Conservation (phyloP, 2,329 filamentous ascomycete species). For the Metarhizium anisopliae region DNA sequence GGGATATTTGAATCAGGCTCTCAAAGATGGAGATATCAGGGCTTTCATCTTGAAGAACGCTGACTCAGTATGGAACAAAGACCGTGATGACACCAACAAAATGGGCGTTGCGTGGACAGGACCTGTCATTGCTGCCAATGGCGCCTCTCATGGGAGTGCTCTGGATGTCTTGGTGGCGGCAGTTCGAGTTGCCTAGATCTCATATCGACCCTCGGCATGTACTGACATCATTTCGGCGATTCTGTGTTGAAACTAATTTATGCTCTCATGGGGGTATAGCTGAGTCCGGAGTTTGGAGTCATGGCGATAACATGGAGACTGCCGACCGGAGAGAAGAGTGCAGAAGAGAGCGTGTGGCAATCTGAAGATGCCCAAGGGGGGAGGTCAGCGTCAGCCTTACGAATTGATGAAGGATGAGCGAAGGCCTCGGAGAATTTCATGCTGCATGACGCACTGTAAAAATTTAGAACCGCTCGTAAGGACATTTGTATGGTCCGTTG, state of each 20-base stretch:
- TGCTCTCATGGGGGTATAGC: not conserved
- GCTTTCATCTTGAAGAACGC: conserved; percentile 53
- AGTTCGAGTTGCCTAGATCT: conserved; percentile 26
- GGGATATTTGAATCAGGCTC: conserved; percentile 42
- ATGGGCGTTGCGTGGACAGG: conserved; percentile 60
- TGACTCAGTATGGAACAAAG: conserved; percentile 53
- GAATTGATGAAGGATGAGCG: too few relatives aligned
- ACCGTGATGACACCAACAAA: conserved; percentile 39
- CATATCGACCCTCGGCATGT: not conserved
- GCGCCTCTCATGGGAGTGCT: conserved; percentile 54
- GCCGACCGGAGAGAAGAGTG: too few relatives aligned
- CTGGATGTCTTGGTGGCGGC: conserved; percentile 60
- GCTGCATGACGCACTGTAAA: too few relatives aligned
- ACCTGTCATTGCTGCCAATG: conserved; percentile 41
- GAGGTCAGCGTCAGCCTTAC: too few relatives aligned
- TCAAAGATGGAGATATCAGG: conserved; percentile 38
- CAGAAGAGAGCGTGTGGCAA: too few relatives aligned
- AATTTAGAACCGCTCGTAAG: too few relatives aligned
- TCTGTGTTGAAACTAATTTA: not conserved
- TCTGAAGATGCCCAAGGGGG: too few relatives aligned
- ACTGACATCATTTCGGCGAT: not conserved
- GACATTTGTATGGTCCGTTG: too few relatives aligned
- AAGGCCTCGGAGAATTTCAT: too few relatives aligned
- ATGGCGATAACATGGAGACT: too few relatives aligned
- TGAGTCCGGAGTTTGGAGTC: too few relatives aligned